Base-by-base conservation (phyloP, 1,284 basidiomycete species). In the Fistulinella cinereoalba region DNA sequence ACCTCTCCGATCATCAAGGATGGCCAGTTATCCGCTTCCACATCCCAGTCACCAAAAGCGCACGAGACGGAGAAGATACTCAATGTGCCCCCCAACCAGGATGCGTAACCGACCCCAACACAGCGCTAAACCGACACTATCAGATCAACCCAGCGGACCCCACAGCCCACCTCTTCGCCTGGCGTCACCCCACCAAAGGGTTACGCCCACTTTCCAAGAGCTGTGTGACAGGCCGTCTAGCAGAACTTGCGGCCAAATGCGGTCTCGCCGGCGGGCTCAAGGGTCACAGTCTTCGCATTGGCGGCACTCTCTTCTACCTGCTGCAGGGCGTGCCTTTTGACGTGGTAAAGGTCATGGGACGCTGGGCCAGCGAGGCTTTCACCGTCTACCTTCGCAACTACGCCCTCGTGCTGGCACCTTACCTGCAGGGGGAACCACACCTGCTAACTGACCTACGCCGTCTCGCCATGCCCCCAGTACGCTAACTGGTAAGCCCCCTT, bases 211-310 rank as follows among this genome's bases (percentile, higher is more conserved):
- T 42, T 0, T 23, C 31, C 4, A 42, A 34, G 15, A 16, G 5
- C 3, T n/a, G 34, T 3, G 41, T 42, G 10, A 33, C n/a, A 0
- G 23, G 16, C 2, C 29, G 10, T 0, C 22, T 41, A 4, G 8
- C 10, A 8, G 11, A 3, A 1, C 12, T 29, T 3, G n/a, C 11
- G 3, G n/a, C 12, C 12, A 29, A 1, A 5, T 13, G 5, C 6
- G 12, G 12, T 2, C 6, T 5, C 9, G 12, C n/a, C 2, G 12
- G 5, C 12, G 10, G 5, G 12, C 28, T 29, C 1, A 55, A 50
- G n/a, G 54, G 54, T 0, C 53, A 56, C 16, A 48, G 50, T n/a
- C 18, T 53, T 0, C 15, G 19, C 1, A 51, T 54, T 3, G 24
- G 53, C 1, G 52, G 49, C 0, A 47, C 41, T 0, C 37, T 50